Base-by-base conservation (phyloP, 2,329 filamentous ascomycete species). In the Dactylellina cionopaga region DNA sequence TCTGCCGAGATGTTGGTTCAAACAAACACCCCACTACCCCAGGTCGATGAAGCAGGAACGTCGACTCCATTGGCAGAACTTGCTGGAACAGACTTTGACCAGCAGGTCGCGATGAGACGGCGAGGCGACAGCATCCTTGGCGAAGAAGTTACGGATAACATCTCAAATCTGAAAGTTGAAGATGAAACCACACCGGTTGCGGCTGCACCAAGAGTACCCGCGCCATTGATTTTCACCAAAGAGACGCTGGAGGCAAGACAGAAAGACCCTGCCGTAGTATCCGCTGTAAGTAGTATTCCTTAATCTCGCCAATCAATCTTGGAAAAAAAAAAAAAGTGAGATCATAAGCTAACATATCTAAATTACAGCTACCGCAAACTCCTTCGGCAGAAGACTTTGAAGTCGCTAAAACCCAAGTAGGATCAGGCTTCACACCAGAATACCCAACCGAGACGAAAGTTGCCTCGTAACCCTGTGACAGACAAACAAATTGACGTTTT, bases 241-340 rank as follows among this genome's bases (percentile, higher is more conserved):
- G 59, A 65, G 22, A 41, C 35, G 22, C 22, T 72, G 7, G 59
- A 41, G 7, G 68, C 68, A 15, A 64, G 68, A 31, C 59, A 65
- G 37, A 52, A 54, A 17, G 33, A 72, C 33, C 68, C 68, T 25
- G 68, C 68, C 11, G 31, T 72, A 33, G 59, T 72, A 24, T 35
- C 68, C 55, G 44, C 59, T 24, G 68, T 72, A 44, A 72, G 62
- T 66, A n/a, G n/a, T n/a, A n/a, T n/a, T n/a, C n/a, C n/a, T n/a
- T n/a, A n/a, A n/a, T n/a, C n/a, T n/a, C n/a, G n/a, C n/a, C n/a
- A n/a, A n/a, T n/a, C n/a, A n/a, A n/a, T n/a, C n/a, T n/a, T n/a
- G n/a, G n/a, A n/a, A n/a, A n/a, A n/a, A n/a, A n/a, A n/a, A n/a
- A n/a, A n/a, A n/a, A n/a, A n/a, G 37, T 13, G 24, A 54, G 35